phyloP scores from a whole-genome alignment of 2,329 filamentous ascomycete genomes.

The Curvularia sp. region DNA sequence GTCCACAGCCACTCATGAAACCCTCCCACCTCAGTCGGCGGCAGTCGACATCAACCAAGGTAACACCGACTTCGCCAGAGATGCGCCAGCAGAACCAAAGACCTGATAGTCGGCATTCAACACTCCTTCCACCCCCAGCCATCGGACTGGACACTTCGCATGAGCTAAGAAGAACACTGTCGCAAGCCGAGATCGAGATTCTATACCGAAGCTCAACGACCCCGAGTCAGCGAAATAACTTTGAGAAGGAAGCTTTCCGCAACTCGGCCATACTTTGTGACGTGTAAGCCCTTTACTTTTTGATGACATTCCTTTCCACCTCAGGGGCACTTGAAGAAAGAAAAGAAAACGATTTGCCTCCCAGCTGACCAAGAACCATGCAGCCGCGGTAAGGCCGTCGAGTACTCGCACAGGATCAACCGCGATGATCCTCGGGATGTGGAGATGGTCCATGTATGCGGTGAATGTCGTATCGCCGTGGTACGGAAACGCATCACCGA shows the following conservation, averaged over 20 bases:
- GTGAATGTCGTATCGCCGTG: constrained; percentile 52
- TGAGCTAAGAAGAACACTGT: constrained; percentile 21
- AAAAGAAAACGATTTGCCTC: no score
- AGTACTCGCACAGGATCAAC: constrained; percentile 52
- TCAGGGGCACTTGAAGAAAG: neutral
- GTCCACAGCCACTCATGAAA: constrained; percentile 14
- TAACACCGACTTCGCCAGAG: constrained; percentile 26
- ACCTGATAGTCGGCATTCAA: constrained; percentile 21
- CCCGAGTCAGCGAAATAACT: constrained; percentile 44
- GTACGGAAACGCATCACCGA: constrained; percentile 54
- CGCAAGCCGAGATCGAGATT: constrained; percentile 31
- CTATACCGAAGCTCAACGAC: constrained; percentile 45
- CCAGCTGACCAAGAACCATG: constrained; percentile 6
- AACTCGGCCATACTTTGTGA: constrained; percentile 57
- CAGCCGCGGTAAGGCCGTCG: constrained; percentile 51
- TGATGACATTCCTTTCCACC: neutral
- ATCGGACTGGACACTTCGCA: constrained; percentile 26
- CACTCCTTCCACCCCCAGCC: constrained; percentile 36
- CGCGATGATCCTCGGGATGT: constrained; percentile 49
- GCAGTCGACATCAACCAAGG: constrained; percentile 22
- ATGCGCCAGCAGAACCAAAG: constrained; percentile 21
- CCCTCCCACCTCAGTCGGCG: constrained; percentile 22
- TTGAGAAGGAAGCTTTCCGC: constrained; percentile 53
- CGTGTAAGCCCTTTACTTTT: constrained; percentile 40
- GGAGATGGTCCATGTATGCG: constrained; percentile 51